Conservation (phyloP, 1,284 basidiomycete species). For the Fomes fomentarius region DNA sequence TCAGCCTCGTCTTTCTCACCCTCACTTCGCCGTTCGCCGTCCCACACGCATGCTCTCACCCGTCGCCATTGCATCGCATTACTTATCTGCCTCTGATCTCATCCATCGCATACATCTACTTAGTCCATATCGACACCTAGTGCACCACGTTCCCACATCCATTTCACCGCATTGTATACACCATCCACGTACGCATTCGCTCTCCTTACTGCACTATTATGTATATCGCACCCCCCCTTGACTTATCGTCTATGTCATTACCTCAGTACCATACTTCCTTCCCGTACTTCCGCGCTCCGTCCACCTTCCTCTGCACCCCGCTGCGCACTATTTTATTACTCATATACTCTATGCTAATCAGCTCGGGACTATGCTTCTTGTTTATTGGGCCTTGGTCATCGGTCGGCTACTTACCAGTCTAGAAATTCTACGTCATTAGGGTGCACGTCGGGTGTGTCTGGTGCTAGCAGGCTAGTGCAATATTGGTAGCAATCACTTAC, state of each 20-base stretch:
- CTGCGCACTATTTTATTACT: conserved; percentile 11
- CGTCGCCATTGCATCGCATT: conserved; percentile 19
- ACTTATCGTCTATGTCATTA: conserved; percentile 27
- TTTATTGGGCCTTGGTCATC: background rate
- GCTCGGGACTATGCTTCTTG: background rate
- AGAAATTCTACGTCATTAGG: background rate
- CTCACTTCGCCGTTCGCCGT: background rate
- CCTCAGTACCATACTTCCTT: conserved; percentile 18
- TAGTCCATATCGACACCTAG: background rate
- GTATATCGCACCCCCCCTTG: conserved; percentile 18
- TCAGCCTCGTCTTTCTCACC: conserved; percentile 1
- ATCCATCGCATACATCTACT: no score
- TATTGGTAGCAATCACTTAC: no score
- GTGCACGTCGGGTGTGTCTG: background rate
- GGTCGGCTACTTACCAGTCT: background rate
- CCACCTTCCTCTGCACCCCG: conserved; percentile 6
- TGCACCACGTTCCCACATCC: conserved; percentile 6
- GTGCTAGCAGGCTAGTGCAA: background rate
- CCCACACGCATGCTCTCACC: conserved; percentile 11
- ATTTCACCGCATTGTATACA: conserved; percentile 9
- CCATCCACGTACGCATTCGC: conserved; percentile 14
- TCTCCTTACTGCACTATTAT: conserved; percentile 22
- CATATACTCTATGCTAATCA: conserved; percentile 14
- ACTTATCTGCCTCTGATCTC: conserved; percentile 7
- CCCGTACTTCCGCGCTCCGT: conserved; percentile 1